A percentile compares a stretch with the other conserved stretches of the same genome.
Conservation (phyloP, 805 yeast genomes). For the Hanseniaspora guilliermondii region DNA sequence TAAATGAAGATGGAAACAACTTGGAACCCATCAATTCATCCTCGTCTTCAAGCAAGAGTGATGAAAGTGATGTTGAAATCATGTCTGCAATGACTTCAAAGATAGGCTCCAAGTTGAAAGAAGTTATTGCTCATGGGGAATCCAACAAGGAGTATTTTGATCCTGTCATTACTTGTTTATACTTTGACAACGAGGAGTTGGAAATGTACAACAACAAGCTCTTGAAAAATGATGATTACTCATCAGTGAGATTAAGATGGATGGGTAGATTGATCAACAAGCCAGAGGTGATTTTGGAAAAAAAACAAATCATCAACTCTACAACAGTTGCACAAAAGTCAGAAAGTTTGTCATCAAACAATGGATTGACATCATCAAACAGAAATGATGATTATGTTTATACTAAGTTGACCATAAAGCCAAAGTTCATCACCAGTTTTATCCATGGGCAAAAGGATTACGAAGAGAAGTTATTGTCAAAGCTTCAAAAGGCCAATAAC, state of each 20-base stretch:
- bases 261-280: conserved; percentile 66
- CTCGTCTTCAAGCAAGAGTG: conserved; percentile 11
- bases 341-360: conserved; percentile 21
- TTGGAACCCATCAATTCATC: background rate
- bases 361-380: background rate
- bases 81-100: conserved; percentile 21
- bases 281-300: conserved; percentile 71
- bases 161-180: conserved; percentile 74
- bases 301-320: conserved; percentile 53
- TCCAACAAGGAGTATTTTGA: conserved; percentile 39
- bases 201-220: conserved; percentile 79
- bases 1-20: background rate
- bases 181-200: conserved; percentile 73
- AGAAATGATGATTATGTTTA: conserved; percentile 42
- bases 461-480: conserved; percentile 43
- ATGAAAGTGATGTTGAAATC: conserved; percentile 16
- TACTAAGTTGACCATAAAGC: conserved; percentile 58
- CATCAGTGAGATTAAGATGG: conserved; percentile 83
- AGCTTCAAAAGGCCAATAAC: conserved; percentile 51
- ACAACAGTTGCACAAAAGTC: conserved; percentile 16
- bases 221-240: conserved; percentile 51
- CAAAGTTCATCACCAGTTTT: conserved; percentile 67
- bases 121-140: conserved; percentile 18
- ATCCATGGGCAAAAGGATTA: conserved; percentile 38
- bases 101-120: conserved; percentile 23